Conservation (phyloP, 108 stramenopile species). For the Heterococcus sp. region DNA sequence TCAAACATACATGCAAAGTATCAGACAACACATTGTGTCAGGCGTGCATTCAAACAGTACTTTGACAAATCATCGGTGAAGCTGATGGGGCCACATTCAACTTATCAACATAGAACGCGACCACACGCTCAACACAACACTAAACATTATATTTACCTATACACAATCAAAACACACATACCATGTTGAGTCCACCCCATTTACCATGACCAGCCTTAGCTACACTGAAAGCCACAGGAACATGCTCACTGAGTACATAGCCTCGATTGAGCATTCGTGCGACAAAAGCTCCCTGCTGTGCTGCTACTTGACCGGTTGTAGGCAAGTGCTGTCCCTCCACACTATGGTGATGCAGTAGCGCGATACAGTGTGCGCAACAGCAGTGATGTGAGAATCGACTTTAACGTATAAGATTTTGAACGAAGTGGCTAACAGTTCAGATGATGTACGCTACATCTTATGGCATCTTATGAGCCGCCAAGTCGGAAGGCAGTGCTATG, state of each 20-base stretch:
- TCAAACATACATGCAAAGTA: not conserved
- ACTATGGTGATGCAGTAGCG: slow-evolving; percentile 80
- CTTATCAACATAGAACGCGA: not conserved
- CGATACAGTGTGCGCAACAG: too few species aligned
- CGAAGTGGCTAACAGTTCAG: too few species aligned
- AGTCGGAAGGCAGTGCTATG: too few species aligned
- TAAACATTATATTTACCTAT: not conserved
- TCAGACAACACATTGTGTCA: not conserved
- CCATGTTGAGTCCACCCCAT: not conserved
- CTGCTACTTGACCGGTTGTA: slow-evolving; percentile 79
- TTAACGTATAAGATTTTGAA: too few species aligned
- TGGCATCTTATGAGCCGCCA: too few species aligned
- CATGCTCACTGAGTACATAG: slow-evolving; percentile 44
- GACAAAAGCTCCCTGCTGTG: slow-evolving; percentile 87
- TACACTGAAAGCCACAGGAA: not conserved
- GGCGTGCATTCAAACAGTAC: not conserved
- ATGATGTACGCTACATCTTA: too few species aligned
- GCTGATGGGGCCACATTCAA: not conserved
- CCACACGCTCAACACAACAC: not conserved
- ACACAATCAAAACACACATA: not conserved
- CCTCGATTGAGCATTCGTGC: slow-evolving; percentile 75
- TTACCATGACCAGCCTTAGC: not conserved
- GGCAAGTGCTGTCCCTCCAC: slow-evolving; percentile 64
- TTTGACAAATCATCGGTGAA: slow-evolving; percentile 57
- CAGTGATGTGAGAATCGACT: too few species aligned